A percentile compares a stretch with the other conserved stretches of the same genome.
phyloP scores from a whole-genome alignment of 306 rosid species.

The Echinosophora koreensis region DNA sequence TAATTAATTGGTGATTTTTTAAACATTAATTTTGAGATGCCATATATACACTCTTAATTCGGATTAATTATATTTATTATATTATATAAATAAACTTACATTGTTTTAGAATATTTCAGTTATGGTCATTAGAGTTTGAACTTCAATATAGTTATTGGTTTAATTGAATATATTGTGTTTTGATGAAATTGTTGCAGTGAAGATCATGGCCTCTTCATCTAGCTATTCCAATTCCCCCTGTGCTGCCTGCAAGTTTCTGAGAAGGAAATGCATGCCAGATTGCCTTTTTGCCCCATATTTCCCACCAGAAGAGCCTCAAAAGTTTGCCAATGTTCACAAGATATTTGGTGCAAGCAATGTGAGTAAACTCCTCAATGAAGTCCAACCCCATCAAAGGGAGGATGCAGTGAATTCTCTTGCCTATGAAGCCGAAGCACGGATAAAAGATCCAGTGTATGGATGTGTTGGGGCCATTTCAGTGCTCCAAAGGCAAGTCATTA shows the following conservation, averaged over 20 bases:
- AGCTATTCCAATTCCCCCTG: slow-evolving; percentile 82
- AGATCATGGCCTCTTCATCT: slow-evolving; percentile 71
- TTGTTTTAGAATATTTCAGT: not conserved
- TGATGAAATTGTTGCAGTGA: not conserved
- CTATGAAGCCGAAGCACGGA: slow-evolving; percentile 92
- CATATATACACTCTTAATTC: not conserved
- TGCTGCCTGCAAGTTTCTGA: slow-evolving; percentile 90
- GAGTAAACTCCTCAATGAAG: slow-evolving; percentile 81
- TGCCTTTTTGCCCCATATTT: slow-evolving; percentile 88
- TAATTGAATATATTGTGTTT: not conserved
- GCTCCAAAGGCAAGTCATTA: slow-evolving; percentile 78
- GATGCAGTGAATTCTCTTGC: slow-evolving; percentile 92
- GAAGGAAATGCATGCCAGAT: slow-evolving; percentile 84
- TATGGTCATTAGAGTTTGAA: not conserved
- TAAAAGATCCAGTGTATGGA: slow-evolving; percentile 92
- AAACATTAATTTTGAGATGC: not conserved
- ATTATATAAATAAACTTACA: not conserved
- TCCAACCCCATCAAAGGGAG: slow-evolving; percentile 81
- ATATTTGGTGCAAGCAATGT: slow-evolving; percentile 97
- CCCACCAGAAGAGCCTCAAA: slow-evolving; percentile 90
- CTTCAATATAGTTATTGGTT: not conserved
- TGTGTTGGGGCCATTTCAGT: slow-evolving; percentile 89
- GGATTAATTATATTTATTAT: not conserved
- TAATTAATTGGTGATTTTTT: not conserved
- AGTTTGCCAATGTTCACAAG: slow-evolving; percentile 88